phyloP scores from a whole-genome alignment of 495 filamentous ascomycete genomes.

The Niebla homalea region DNA sequence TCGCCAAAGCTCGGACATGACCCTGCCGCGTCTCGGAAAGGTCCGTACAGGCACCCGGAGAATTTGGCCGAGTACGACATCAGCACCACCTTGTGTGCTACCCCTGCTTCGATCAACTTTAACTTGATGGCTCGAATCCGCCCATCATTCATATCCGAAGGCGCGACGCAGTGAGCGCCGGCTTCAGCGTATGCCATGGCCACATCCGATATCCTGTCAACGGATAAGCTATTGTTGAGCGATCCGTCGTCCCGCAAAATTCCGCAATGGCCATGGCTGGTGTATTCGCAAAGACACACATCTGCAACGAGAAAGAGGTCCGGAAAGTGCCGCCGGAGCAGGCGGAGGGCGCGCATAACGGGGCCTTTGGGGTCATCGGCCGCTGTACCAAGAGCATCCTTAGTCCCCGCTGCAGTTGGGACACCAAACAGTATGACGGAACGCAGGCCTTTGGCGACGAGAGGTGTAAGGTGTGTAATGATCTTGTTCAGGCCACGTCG shows the following conservation, averaged over 20 bases:
- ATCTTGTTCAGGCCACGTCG: slow-evolving; percentile 80
- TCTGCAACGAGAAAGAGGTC: slow-evolving; percentile 80
- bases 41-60: slow-evolving; percentile 88
- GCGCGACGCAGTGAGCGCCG: slow-evolving; percentile 91
- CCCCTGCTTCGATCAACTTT: slow-evolving; percentile 81
- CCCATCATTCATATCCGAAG: slow-evolving; percentile 98
- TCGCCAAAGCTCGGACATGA: slow-evolving; percentile 89
- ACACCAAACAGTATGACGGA: slow-evolving; percentile 96
- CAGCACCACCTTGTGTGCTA: slow-evolving; percentile 75
- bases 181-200: slow-evolving; percentile 85
- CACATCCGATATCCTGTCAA: slow-evolving; percentile 86
- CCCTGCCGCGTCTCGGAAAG: slow-evolving; percentile 91
- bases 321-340: slow-evolving; percentile 72
- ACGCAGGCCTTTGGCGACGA: slow-evolving; percentile 74
- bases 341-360: slow-evolving; percentile 71
- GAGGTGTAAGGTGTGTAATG: slow-evolving; percentile 68
- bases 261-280: slow-evolving; percentile 95
- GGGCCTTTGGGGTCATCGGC: slow-evolving; percentile 89
- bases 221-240: slow-evolving; percentile 81
- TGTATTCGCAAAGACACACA: slow-evolving; percentile 97
- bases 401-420: slow-evolving; percentile 60
- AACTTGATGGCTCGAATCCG: slow-evolving; percentile 92
- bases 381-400: slow-evolving; percentile 84
- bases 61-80: slow-evolving; percentile 99
- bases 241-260: slow-evolving; percentile 84